Conservation (phyloP, 2,329 filamentous ascomycete genomes). For the Neopestalotiopsis sp. region DNA sequence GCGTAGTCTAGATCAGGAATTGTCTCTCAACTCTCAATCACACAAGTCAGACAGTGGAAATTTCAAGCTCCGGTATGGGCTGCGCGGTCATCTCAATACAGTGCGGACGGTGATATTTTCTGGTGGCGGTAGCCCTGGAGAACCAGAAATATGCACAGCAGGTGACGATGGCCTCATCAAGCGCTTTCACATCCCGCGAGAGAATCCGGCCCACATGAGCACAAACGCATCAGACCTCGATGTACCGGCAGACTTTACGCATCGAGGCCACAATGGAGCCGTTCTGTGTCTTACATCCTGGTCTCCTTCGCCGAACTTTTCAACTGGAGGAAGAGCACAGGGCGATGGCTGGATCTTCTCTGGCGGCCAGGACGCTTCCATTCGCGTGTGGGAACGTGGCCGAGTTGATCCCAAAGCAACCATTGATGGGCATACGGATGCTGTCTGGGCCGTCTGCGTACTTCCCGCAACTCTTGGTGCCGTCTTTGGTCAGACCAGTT, state of each 20-base stretch:
- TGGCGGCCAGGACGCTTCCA: slow-evolving; percentile 89
- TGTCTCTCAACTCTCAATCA: slow-evolving; percentile 53
- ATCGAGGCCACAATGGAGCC: slow-evolving; percentile 89
- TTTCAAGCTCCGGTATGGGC: slow-evolving; percentile 92
- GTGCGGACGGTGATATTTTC: slow-evolving; percentile 96
- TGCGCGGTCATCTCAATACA: slow-evolving; percentile 91
- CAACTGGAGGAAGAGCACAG: slow-evolving; percentile 83
- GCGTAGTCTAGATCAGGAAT: slow-evolving; percentile 71
- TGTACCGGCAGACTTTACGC: slow-evolving; percentile 91
- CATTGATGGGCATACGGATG: slow-evolving; percentile 91
- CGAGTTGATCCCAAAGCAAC: slow-evolving; percentile 95
- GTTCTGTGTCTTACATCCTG: slow-evolving; percentile 88
- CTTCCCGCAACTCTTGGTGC: slow-evolving; percentile 82
- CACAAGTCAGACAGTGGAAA: slow-evolving; percentile 73
- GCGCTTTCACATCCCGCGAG: slow-evolving; percentile 91
- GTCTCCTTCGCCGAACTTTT: slow-evolving; percentile 86
- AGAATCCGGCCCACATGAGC: slow-evolving; percentile 61
- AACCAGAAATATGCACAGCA: slow-evolving; percentile 95
- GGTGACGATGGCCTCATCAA: slow-evolving; percentile 97
- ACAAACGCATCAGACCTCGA: slow-evolving; percentile 79
- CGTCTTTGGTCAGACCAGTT: slow-evolving; percentile 77
- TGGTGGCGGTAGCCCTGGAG: slow-evolving; percentile 90
- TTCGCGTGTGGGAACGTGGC: slow-evolving; percentile 94
- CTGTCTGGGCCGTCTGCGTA: slow-evolving; percentile 94
- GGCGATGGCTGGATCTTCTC: slow-evolving; percentile 99